Evolutionary conservation across 2,329 filamentous ascomycete species (phyloP).

Genomic region (Phialophora macrospora): DNA sequence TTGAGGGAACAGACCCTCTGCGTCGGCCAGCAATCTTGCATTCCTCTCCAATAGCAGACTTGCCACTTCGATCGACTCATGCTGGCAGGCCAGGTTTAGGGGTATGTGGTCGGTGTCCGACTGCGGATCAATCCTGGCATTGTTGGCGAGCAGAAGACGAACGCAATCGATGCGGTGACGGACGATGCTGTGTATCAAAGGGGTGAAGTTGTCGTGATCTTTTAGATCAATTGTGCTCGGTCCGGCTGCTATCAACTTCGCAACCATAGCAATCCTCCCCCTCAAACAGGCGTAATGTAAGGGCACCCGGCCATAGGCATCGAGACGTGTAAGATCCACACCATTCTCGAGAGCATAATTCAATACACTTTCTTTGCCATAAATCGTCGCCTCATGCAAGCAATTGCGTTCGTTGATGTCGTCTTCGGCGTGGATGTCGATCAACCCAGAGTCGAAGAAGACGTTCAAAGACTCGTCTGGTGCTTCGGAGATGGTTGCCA

Average conservation of each 20-base stretch:
- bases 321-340: slow-evolving; percentile 78
- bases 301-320: slow-evolving; percentile 92
- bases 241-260: slow-evolving; percentile 71
- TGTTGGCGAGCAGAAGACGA: slow-evolving; percentile 72
- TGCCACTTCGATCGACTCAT: slow-evolving; percentile 83
- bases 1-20: slow-evolving; percentile 95
- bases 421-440: slow-evolving; percentile 91
- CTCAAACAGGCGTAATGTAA: slow-evolving; percentile 97
- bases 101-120: slow-evolving; percentile 92
- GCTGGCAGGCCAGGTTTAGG: slow-evolving; percentile 91
- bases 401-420: slow-evolving; percentile 98
- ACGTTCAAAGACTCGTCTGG: slow-evolving; percentile 75
- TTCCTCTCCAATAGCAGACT: slow-evolving; percentile 80
- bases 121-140: slow-evolving; percentile 82
- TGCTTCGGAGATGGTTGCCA: slow-evolving; percentile 86
- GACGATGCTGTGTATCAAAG: slow-evolving; percentile 91
- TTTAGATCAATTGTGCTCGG: slow-evolving; percentile 80
- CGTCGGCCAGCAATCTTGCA: slow-evolving; percentile 85
- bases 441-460: slow-evolving; percentile 77
- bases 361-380: slow-evolving; percentile 80
- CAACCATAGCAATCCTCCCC: slow-evolving; percentile 81
- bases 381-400: slow-evolving; percentile 94
- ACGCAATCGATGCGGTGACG: slow-evolving; percentile 83
- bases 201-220: slow-evolving; percentile 97
- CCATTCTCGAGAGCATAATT: slow-evolving; percentile 73